Evolutionary conservation across 176 grass and related monocot species (phyloP).

Genomic region (Carex littledalei): DNA sequence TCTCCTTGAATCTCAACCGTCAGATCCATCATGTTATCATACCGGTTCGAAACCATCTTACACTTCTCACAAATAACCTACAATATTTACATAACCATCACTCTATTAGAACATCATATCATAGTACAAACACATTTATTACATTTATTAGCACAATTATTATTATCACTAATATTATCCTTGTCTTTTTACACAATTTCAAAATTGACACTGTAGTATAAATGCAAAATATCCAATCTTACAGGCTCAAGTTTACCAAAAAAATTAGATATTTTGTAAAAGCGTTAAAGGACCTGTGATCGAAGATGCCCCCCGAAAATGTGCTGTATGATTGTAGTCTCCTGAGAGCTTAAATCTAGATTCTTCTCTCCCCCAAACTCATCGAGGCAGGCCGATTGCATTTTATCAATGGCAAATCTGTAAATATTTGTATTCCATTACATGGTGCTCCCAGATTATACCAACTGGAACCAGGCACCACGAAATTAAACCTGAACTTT

Average conservation of each 20-base stretch:
- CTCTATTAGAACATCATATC: neutral
- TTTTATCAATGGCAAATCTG: conserved; percentile 94
- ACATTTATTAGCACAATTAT: neutral
- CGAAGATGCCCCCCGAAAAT: conserved; percentile 92
- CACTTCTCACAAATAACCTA: conserved; percentile 83
- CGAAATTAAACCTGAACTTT: neutral
- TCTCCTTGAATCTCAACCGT: conserved; percentile 99
- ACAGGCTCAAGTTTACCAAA: neutral
- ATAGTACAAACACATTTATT: neutral
- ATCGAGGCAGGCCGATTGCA: conserved; percentile 95
- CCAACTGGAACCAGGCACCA: neutral
- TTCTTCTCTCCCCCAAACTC: conserved; percentile 95
- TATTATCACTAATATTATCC: neutral
- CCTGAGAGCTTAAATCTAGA: conserved; percentile 74
- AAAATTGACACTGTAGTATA: neutral
- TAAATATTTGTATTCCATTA: conserved; percentile 5
- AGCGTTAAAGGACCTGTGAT: conserved; percentile 49
- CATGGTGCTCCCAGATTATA: neutral
- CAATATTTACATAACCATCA: conserved; percentile 10
- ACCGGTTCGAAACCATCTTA: conserved; percentile 86
- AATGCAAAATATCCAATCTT: neutral
- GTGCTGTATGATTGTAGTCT: conserved; percentile 91
- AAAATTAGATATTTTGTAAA: neutral
- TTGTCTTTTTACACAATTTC: neutral
- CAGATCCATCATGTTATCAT: conserved; percentile 99